Evolutionary conservation across 257 asterid species (phyloP).

Genomic region (Jasminum sambac): DNA sequence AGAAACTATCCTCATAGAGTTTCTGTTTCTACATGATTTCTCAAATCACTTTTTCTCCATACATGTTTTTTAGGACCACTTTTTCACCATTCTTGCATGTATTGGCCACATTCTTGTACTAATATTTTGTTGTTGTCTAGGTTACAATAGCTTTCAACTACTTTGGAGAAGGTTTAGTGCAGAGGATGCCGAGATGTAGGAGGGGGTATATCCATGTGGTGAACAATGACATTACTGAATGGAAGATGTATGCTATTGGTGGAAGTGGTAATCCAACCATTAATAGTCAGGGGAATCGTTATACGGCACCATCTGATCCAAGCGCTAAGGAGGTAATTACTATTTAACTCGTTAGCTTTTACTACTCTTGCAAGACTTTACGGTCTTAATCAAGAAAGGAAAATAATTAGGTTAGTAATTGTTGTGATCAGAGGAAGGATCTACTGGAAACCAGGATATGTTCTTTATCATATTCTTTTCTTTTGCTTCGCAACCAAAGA

Average conservation of each 20-base stretch:
- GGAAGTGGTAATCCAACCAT: conserved; percentile 70
- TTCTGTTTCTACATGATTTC: background rate
- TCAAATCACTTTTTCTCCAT: background rate
- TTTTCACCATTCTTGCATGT: background rate
- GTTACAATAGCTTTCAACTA: conserved; percentile 69
- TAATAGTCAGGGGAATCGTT: conserved; percentile 67
- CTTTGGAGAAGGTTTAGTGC: conserved; percentile 64
- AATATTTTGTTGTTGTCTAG: conserved; percentile 21
- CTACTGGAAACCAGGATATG: background rate
- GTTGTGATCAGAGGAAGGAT: too few species aligned
- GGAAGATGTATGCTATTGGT: conserved; percentile 73
- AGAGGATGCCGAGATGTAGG: conserved; percentile 71
- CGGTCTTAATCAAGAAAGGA: background rate
- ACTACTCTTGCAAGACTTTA: background rate
- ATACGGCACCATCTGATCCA: conserved; percentile 52
- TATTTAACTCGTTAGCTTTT: background rate
- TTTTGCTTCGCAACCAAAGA: background rate
- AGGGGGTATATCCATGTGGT: conserved; percentile 69
- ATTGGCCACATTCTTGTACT: background rate
- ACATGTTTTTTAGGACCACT: background rate
- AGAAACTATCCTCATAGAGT: background rate
- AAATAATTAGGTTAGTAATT: background rate
- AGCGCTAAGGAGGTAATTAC: conserved; percentile 58
- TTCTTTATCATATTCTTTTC: background rate
- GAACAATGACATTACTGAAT: conserved; percentile 60